Percentiles rank a stretch among this genome's conserved stretches.
These are phyloP conservation scores for Nemania sp. DNA, from an alignment of 2,329 filamentous ascomycete genomes.

Conservation along the genomic window DNA sequence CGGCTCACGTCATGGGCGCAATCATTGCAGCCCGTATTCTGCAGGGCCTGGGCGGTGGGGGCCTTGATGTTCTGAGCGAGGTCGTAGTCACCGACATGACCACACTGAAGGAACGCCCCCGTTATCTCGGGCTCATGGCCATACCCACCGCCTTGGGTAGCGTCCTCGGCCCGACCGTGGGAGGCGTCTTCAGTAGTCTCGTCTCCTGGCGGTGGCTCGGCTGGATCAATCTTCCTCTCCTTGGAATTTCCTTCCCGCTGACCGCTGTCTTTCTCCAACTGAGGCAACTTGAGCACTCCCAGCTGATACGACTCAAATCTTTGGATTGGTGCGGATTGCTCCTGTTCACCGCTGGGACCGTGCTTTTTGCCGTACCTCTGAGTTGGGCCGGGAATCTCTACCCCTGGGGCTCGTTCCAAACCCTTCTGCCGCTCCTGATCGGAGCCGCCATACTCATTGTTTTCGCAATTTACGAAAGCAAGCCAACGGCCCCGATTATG, in stretches of 20 bases:
- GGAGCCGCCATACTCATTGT: constrained; percentile 54
- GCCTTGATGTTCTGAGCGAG: constrained; percentile 11
- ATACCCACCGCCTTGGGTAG: neutral
- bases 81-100: constrained; percentile 17
- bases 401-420: constrained; percentile 63
- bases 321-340: constrained; percentile 67
- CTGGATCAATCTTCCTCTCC: constrained; percentile 65
- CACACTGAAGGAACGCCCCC: constrained; percentile 9
- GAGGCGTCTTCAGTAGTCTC: neutral
- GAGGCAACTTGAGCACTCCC: constrained; percentile 47
- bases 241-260: constrained; percentile 51
- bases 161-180: neutral
- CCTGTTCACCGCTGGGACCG: constrained; percentile 66
- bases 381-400: constrained; percentile 63
- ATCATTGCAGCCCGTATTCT: constrained; percentile 40
- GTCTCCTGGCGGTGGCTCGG: constrained; percentile 65
- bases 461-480: constrained; percentile 59
- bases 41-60: constrained; percentile 27
- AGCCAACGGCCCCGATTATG: constrained; percentile 38
- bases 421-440: constrained; percentile 59
- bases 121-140: neutral
- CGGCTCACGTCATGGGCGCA: neutral
- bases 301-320: constrained; percentile 49
- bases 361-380: constrained; percentile 9
- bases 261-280: constrained; percentile 59